Base-by-base conservation (phyloP, 805 yeast species). In the Saccharomyces eubayanus region DNA sequence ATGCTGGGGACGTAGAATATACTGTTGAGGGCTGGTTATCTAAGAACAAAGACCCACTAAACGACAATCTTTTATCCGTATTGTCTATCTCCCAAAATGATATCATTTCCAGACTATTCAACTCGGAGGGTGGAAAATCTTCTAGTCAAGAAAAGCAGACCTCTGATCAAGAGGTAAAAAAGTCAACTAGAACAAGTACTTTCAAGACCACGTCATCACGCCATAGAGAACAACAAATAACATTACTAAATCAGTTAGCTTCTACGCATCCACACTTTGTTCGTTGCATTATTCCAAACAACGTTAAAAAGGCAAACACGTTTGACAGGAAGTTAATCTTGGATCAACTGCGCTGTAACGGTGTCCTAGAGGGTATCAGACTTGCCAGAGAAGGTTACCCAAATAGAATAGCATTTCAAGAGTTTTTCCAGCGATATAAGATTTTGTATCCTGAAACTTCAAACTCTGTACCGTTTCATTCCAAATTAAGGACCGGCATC, bases 351-450 rank as follows among this genome's bases (percentile, higher is more conserved):
- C 77, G 97, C 58, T 94, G 98, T 65, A 94, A 94, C 65, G 99
- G 99, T 79, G 99, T 94, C 14, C 73, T 94, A 51, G 99, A 94
- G 75, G 99, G 99, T 57, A 94, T 94, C 30, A 79, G 99, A 69
- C 94, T 94, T 55, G 96, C 98, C 0, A 80, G 99, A 59, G 89
- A 96, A 8, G 99, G 99, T 1, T 94, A 86, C 69, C 99, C 99
- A 5, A 94, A 94, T 69, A 80, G 97, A 59, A 82, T 92, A 65
- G 81, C 84, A 29, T 92, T 91, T 69, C 80, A 83, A 47, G 92
- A 89, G 49, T 94, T 94, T 71, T 81, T 79, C 51, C 77, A 74
- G 41, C 77, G 96, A 52, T 94, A 94, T 67, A 79, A 80, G 30
- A 79, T 91, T n/a, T 72, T 94, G 28, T 41, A 52, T 21, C 77